These are phyloP conservation scores for Rhodotorula sphaerocarpa DNA, from an alignment of 768 basidiomycete species.

Conservation along the genomic window DNA sequence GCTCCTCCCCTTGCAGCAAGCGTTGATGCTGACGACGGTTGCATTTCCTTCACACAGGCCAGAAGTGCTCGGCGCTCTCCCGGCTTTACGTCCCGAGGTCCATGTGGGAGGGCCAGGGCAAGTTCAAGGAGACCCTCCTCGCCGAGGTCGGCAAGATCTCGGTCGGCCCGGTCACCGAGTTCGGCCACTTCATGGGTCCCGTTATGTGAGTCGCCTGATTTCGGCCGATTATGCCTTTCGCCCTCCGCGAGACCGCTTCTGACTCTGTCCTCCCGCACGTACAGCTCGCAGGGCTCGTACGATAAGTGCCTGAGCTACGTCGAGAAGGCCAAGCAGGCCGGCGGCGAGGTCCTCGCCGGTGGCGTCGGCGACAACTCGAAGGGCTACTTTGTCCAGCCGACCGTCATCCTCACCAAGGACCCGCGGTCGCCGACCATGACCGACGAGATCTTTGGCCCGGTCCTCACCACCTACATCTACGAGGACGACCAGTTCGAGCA, in stretches of 20 bases:
- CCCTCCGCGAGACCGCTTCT: not conserved
- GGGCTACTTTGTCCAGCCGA: conserved; percentile 90
- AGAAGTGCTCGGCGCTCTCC: conserved; percentile 94
- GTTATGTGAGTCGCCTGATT: conserved; percentile 61
- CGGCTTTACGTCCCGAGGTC: conserved; percentile 81
- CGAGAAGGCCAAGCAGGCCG: conserved; percentile 72
- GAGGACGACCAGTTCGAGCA: conserved; percentile 78
- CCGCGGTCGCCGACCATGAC: conserved; percentile 79
- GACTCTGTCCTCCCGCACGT: conserved; percentile 14
- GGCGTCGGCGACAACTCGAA: conserved; percentile 76
- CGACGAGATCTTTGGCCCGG: conserved; percentile 96
- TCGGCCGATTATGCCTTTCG: conserved; percentile 82
- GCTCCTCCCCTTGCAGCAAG: not conserved
- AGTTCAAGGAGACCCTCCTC: conserved; percentile 74
- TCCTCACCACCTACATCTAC: conserved; percentile 84
- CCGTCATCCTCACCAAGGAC: conserved; percentile 84
- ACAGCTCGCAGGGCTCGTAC: conserved; percentile 72
- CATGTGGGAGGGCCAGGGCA: conserved; percentile 59
- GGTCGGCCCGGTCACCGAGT: conserved; percentile 68
- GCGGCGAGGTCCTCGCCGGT: conserved; percentile 81
- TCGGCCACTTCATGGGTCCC: conserved; percentile 84
- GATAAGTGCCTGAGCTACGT: conserved; percentile 79
- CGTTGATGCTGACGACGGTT: not conserved
- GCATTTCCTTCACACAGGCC: conserved; percentile 50
- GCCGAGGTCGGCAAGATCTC: conserved; percentile 72